phyloP scores from a whole-genome alignment of 78 protist species.

The Tieghemostelium lacteum region DNA sequence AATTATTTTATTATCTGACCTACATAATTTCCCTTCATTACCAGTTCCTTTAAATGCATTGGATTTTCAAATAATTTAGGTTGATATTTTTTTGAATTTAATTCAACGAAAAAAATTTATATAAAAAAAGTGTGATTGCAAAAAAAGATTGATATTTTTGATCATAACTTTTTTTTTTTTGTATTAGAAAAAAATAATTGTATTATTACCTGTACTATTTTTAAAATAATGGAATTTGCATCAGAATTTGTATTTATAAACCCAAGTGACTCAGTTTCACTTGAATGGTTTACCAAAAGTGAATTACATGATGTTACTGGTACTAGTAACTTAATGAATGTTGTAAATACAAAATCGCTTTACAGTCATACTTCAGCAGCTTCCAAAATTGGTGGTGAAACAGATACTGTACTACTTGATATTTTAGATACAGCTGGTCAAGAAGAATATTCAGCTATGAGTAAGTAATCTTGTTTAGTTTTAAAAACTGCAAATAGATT shows the following conservation, averaged over 20 bases:
- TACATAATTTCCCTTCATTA: too few species aligned
- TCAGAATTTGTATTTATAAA: constrained; percentile 34
- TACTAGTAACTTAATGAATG: background rate
- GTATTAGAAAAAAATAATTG: background rate
- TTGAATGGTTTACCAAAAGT: constrained; percentile 24
- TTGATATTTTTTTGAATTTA: too few species aligned
- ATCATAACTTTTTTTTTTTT: background rate
- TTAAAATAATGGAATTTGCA: constrained; percentile 58
- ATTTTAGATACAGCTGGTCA: constrained; percentile 98
- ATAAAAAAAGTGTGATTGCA: too few species aligned
- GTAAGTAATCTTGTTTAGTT: constrained; percentile 55
- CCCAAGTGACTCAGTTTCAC: background rate
- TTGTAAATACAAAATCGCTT: background rate
- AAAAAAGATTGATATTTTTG: too few species aligned
- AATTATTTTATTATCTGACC: too few species aligned
- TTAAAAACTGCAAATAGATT: background rate
- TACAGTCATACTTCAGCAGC: background rate
- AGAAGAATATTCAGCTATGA: constrained; percentile 94
- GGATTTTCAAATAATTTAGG: too few species aligned
- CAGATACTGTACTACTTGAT: constrained; percentile 86
- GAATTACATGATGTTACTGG: background rate
- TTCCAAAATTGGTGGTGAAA: background rate
- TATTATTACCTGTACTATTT: background rate
- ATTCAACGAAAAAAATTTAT: too few species aligned
- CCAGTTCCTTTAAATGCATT: too few species aligned